Evolutionary conservation across 805 yeast genomes (phyloP), one percentile per base, ranked within the genome.

Genomic region (Metschnikowia cubensis): DNA sequence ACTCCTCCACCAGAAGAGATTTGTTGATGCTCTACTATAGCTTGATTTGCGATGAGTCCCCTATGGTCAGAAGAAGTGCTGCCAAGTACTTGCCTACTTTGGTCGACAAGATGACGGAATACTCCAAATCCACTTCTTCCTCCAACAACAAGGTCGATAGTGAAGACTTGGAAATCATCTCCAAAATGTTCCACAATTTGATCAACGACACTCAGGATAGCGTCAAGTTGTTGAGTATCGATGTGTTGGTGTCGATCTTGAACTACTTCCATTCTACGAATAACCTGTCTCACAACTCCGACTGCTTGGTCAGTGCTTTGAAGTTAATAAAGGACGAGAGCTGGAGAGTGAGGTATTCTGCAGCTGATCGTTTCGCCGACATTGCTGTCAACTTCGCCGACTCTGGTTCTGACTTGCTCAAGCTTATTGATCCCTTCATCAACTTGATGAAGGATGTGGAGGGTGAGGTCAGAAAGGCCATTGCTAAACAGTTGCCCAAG

Each of bases 321-420:
- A 81, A 82, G 56, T 76, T 94, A 57, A 84, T 89, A 51, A 80
- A 77, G 56, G 99, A 94, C 71, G 89, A 88, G 69, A 86, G 96
- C 63, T 94, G 99, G 99, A 84, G 99, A 69, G 98, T 94, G 50
- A 84, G 99, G 63, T 94, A 92, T 70, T 90, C 94, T 84, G 96
- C 96, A 33, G 96, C 97, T n/a, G 97, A 92, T 66, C 80, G 90
- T 60, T 91, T 90, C 63, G 88, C 84, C 59, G 74, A 76, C 54
- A 79, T 94, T 52, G 89, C 95, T 1, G 59, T 70, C 15, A 83
- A 82, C 56, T 84, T 91, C 62, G 74, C 76, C 58, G 74, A 77
- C 53, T 76, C 80, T 45, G 81, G 78, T 36, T 70, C 75, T 31
- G 85, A 83, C 56, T 74, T 81, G 50, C 73, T 71, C 56, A 74